These are phyloP conservation scores for Aspergillus flavus DNA, from an alignment of 2,329 filamentous ascomycete species.

Conservation along the genomic window DNA sequence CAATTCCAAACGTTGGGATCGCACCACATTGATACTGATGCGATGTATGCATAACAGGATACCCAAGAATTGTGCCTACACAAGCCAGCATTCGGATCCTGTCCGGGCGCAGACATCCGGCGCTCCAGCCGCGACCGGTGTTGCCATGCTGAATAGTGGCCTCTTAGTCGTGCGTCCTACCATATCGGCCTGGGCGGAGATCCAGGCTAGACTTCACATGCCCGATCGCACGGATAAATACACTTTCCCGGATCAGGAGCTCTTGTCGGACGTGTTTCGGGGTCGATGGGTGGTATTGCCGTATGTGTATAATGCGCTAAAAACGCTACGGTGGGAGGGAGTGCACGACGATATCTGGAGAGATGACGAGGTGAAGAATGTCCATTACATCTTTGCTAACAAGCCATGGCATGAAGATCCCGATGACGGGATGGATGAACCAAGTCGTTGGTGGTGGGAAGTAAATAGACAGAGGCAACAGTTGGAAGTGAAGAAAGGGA, in stretches of 20 bases:
- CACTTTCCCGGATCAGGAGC: slow-evolving; percentile 63
- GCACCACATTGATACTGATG: background rate
- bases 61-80: slow-evolving; percentile 64
- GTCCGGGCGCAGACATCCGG: slow-evolving; percentile 40
- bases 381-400: slow-evolving; percentile 64
- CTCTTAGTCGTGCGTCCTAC: slow-evolving; percentile 64
- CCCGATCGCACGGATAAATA: slow-evolving; percentile 40
- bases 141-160: slow-evolving; percentile 63
- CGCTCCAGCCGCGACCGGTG: slow-evolving; percentile 52
- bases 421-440: slow-evolving; percentile 44
- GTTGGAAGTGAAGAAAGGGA: slow-evolving; percentile 45
- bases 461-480: slow-evolving; percentile 52
- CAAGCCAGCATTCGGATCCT: slow-evolving; percentile 54
- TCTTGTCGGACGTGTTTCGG: slow-evolving; percentile 55
- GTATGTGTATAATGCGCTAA: slow-evolving; percentile 63
- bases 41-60: slow-evolving; percentile 32
- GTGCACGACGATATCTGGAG: slow-evolving; percentile 63
- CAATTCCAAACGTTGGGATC: background rate
- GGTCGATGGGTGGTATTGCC: slow-evolving; percentile 61
- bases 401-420: slow-evolving; percentile 64
- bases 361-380: slow-evolving; percentile 63
- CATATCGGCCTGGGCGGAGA: slow-evolving; percentile 54
- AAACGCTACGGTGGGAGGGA: slow-evolving; percentile 55
- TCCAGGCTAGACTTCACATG: slow-evolving; percentile 47
- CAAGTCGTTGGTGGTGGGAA: slow-evolving; percentile 62